Evolutionary conservation across 2,329 filamentous ascomycete genomes (phyloP).

Genomic region (Malbranchea cinnamomea): DNA sequence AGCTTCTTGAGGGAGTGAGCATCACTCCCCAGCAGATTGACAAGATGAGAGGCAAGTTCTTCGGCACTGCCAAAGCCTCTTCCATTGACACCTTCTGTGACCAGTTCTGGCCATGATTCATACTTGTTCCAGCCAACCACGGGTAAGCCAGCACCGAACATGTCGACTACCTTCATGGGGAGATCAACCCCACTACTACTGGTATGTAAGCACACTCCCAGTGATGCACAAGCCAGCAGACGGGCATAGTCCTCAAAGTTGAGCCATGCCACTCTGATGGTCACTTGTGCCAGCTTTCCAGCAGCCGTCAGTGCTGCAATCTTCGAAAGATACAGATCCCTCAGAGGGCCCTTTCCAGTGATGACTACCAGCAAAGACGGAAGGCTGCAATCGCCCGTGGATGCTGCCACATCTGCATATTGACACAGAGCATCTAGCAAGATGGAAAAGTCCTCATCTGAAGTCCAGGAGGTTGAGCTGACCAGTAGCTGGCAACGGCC

Average conservation of each 20-base stretch:
- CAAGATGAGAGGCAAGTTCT: conserved; percentile 49
- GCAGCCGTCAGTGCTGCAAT: conserved; percentile 47
- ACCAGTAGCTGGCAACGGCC: conserved; percentile 57
- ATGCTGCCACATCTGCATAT: conserved; percentile 46
- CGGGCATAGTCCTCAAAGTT: conserved; percentile 69
- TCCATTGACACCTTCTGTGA: conserved; percentile 75
- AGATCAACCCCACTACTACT: conserved; percentile 90
- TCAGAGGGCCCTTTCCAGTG: conserved; percentile 83
- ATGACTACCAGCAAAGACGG: conserved; percentile 75
- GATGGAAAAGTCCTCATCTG: conserved; percentile 86
- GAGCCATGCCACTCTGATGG: conserved; percentile 71
- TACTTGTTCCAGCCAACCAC: conserved; percentile 78
- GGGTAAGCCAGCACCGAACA: conserved; percentile 89
- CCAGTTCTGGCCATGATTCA: conserved; percentile 79
- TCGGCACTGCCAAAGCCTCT: conserved; percentile 61
- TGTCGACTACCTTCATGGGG: conserved; percentile 98
- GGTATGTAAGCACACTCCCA: conserved; percentile 83
- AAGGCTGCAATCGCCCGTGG: conserved; percentile 30
- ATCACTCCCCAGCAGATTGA: conserved; percentile 46
- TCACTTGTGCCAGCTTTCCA: conserved; percentile 53
- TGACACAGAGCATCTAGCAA: conserved; percentile 66
- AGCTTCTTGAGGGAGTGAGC: conserved; percentile 42
- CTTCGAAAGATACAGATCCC: conserved; percentile 53
- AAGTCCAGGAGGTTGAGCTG: conserved; percentile 92
- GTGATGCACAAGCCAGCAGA: conserved; percentile 69